These are phyloP conservation scores for Blastobotrys raffinosifermentans DNA, from an alignment of 1,139 yeast genomes.

Conservation along the genomic window DNA sequence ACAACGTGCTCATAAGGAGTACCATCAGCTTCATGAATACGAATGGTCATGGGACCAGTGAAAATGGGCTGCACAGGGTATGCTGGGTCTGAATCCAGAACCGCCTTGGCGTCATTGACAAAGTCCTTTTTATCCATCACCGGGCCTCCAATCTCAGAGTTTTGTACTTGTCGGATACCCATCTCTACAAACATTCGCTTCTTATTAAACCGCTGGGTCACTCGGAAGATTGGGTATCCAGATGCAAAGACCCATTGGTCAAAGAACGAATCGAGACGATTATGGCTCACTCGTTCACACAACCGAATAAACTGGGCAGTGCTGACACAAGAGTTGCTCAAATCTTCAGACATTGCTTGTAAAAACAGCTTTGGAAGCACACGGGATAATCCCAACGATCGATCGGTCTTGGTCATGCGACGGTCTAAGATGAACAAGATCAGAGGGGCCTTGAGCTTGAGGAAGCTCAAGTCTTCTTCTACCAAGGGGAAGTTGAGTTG, in stretches of 20 bases:
- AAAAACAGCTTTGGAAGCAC: constrained; percentile 86
- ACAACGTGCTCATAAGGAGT: constrained; percentile 98
- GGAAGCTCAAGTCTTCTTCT: constrained; percentile 53
- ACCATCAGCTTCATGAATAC: constrained; percentile 99
- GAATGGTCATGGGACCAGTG: constrained; percentile 87
- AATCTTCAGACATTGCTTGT: constrained; percentile 94
- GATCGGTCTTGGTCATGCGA: constrained; percentile 93
- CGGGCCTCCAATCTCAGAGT: constrained; percentile 44
- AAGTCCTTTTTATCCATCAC: constrained; percentile 37
- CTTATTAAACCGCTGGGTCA: constrained; percentile 87
- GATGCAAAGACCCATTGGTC: constrained; percentile 90
- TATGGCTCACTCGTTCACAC: constrained; percentile 91
- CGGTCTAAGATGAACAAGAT: constrained; percentile 80
- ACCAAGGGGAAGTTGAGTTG: constrained; percentile 64
- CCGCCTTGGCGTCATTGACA: constrained; percentile 37
- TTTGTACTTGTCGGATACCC: constrained; percentile 87
- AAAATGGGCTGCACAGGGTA: constrained; percentile 27
- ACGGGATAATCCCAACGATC: constrained; percentile 84
- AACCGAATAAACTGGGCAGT: constrained; percentile 83
- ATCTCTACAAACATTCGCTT: constrained; percentile 92
- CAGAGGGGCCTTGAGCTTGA: constrained; percentile 76
- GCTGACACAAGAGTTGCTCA: constrained; percentile 70
- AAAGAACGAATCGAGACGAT: constrained; percentile 74
- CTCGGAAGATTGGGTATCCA: constrained; percentile 84
- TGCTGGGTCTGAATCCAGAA: constrained; percentile 24